Conservation (phyloP, 257 asterid genomes). For the Ilex asprella region DNA sequence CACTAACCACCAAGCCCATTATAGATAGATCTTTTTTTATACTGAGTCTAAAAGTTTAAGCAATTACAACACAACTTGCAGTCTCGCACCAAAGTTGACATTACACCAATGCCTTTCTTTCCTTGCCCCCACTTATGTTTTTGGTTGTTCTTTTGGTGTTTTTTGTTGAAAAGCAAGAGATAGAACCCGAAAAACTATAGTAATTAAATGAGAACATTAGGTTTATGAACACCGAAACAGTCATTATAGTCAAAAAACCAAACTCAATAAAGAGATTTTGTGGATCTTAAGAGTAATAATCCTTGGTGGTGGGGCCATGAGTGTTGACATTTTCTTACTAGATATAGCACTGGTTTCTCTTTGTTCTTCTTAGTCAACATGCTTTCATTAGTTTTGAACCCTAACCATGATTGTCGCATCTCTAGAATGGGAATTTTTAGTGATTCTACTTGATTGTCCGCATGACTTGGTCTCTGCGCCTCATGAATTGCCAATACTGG, state of each 20-base stretch:
- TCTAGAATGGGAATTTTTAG: slow-evolving; percentile 13
- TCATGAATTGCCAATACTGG: slow-evolving; percentile 22
- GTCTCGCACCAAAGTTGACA: slow-evolving; percentile 20
- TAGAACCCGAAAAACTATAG: background rate
- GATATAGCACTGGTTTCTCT: slow-evolving; percentile 28
- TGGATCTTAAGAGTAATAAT: slow-evolving; percentile 20
- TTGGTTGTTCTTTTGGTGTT: slow-evolving; percentile 15
- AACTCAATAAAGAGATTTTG: slow-evolving; percentile 18
- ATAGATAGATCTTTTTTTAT: background rate
- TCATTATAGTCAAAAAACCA: slow-evolving; percentile 10
- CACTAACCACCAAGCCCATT: slow-evolving; percentile 20
- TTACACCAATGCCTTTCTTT: slow-evolving; percentile 12
- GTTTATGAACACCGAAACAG: slow-evolving; percentile 4
- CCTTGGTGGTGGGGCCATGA: slow-evolving; percentile 16
- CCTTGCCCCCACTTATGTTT: slow-evolving; percentile 20
- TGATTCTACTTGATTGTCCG: slow-evolving; percentile 30
- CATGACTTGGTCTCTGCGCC: slow-evolving; percentile 37
- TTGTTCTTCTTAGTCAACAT: slow-evolving; percentile 24
- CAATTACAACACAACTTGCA: slow-evolving; percentile 16
- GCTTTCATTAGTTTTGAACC: slow-evolving; percentile 18
- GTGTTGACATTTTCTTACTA: slow-evolving; percentile 22
- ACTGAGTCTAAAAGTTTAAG: slow-evolving; percentile 11
- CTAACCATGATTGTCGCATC: slow-evolving; percentile 11
- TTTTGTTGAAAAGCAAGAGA: slow-evolving; percentile 17
- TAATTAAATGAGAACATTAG: background rate